Evolutionary conservation across 192 early-diverging fungal genomes (phyloP).

Genomic region (Backusella liffmaniae): DNA sequence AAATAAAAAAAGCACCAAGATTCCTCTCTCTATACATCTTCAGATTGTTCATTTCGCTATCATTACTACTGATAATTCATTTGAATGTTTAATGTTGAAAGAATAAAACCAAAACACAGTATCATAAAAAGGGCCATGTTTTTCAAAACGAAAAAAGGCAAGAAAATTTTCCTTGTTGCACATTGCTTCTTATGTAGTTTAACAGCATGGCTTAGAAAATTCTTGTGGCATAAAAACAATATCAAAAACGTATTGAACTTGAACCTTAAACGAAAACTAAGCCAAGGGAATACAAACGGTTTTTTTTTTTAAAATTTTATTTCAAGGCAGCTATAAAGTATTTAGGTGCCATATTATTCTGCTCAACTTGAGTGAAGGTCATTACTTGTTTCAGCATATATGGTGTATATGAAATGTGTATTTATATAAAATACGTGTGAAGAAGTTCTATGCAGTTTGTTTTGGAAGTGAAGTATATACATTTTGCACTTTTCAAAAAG

Average conservation of each 20-base stretch:
- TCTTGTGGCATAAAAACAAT: too few species aligned
- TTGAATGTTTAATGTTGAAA: background rate
- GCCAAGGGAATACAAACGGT: background rate
- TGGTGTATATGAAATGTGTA: too few species aligned
- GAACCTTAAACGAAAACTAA: background rate
- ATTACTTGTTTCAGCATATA: too few species aligned
- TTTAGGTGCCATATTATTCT: background rate
- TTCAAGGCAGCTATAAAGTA: background rate
- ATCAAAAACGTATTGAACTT: background rate
- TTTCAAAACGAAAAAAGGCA: background rate
- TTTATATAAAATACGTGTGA: too few species aligned
- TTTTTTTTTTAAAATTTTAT: background rate
- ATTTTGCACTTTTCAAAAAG: background rate
- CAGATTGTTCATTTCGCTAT: too few species aligned
- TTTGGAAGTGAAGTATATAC: background rate
- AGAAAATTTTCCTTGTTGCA: background rate
- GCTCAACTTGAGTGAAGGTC: too few species aligned
- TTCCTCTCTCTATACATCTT: too few species aligned
- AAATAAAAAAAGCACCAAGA: too few species aligned
- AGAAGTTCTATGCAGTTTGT: background rate
- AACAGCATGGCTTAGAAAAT: too few species aligned
- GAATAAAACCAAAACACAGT: background rate
- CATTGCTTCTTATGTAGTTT: background rate
- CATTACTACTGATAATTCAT: background rate
- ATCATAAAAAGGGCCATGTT: constrained; percentile 26